Base-by-base conservation (phyloP, 2,329 filamentous ascomycete species). In the Ascochyta lentis region DNA sequence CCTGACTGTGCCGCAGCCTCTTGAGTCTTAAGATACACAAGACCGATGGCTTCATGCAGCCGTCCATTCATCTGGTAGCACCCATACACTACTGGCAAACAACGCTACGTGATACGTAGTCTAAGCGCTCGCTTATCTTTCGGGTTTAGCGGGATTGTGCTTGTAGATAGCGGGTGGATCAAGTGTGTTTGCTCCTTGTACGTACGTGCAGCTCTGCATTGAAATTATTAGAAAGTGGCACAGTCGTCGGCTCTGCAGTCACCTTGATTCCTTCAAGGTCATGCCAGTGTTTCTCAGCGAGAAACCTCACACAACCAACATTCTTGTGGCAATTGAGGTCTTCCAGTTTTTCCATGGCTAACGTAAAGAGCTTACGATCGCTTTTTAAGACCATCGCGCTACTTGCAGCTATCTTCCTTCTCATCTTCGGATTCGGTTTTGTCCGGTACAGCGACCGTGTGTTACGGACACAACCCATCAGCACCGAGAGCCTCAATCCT, bases 381-480 rank as follows among this genome's bases (percentile, higher is more conserved):
- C 54, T 65, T 15, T 35, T 64, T 33, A 54, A 60, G 39, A 40
- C 54, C 41, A 38, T 64, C 37, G 41, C 54, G 16, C 43, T 64
- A 43, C 54, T 65, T 22, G 38, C 45, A 34, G 27, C 48, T 4
- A 41, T 62, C 22, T 52, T 59, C 33, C 15, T 65, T 37, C 40
- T 65, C n/a, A 12, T 56, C 23, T 39, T 58, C 34, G 55, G 49
- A 37, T 58, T 59, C 12, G 54, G 56, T 1, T 55, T 52, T 33
- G 57, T 53, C 26, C 51, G 33, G 22, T 54, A 64, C 40, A 52
- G 60, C 37, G 38, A 60, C 24, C 10, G 31, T 38, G 34, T 52
- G 5, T 56, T 51, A 24, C 19, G 29, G 39, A 56, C 38, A 26
- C 46, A 46, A 9, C 41, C 51, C n/a, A 46, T 41, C 16, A 50